Evolutionary conservation across 768 basidiomycete genomes (phyloP).

Genomic region (Auriscalpium microsporum): DNA sequence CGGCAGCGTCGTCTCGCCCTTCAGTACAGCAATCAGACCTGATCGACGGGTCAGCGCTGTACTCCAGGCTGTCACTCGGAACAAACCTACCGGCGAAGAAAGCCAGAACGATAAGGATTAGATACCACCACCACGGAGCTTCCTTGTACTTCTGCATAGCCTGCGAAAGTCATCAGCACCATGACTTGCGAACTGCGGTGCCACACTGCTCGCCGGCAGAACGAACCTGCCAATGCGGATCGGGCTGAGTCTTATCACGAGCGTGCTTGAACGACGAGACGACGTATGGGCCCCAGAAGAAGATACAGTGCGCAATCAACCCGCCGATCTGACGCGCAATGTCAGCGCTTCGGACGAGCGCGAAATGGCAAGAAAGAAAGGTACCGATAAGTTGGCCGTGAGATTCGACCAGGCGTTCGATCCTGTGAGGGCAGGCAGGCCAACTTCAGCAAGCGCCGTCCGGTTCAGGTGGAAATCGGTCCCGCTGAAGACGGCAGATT

Average conservation of each 20-base stretch:
- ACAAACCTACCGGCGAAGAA: conserved; percentile 43
- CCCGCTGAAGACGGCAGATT: conserved; percentile 42
- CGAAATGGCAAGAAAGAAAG: conserved; percentile 3
- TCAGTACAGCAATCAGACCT: conserved; percentile 33
- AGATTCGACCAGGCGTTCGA: conserved; percentile 47
- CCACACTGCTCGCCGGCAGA: too few species aligned
- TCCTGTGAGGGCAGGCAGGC: conserved; percentile 33
- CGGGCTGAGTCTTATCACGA: conserved; percentile 37
- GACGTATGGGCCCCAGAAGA: conserved; percentile 52
- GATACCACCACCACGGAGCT: conserved; percentile 57
- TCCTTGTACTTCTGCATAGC: conserved; percentile 55
- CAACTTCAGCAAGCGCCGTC: conserved; percentile 42
- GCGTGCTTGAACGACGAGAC: conserved; percentile 42
- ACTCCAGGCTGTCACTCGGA: too few species aligned
- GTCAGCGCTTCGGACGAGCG: neutral
- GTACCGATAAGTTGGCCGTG: conserved; percentile 38
- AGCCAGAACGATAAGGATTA: conserved; percentile 35
- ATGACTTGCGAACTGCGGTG: too few species aligned
- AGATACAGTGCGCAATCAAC: conserved; percentile 43
- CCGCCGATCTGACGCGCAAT: conserved; percentile 40
- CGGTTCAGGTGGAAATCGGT: conserved; percentile 41
- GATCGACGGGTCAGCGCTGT: too few species aligned
- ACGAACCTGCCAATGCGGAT: conserved; percentile 46
- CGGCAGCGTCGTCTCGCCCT: conserved; percentile 54
- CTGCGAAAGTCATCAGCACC: conserved; percentile 11